These are phyloP conservation scores for Areca catechu DNA, from an alignment of 176 grass and related monocot species.

Conservation along the genomic window DNA sequence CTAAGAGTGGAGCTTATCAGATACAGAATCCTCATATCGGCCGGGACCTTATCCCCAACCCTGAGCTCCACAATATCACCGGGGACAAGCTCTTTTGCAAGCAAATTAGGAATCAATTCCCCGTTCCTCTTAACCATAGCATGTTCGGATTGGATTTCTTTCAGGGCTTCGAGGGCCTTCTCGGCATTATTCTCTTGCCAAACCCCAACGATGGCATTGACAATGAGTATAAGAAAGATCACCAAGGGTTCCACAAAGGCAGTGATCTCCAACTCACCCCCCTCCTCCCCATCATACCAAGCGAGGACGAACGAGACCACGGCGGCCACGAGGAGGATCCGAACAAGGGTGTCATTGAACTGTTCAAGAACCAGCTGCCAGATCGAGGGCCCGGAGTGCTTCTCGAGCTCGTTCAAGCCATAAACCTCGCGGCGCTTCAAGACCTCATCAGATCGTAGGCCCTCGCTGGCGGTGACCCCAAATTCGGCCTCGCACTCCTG, in stretches of 20 bases:
- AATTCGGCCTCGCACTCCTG: constrained; percentile 49
- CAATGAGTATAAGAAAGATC: constrained; percentile 89
- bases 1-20: constrained; percentile 77
- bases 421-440: constrained; percentile 17
- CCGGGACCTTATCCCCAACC: constrained; percentile 82
- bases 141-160: constrained; percentile 84
- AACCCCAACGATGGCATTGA: constrained; percentile 78
- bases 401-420: constrained; percentile 65
- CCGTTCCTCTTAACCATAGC: constrained; percentile 50
- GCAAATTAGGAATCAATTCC: constrained; percentile 35
- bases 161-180: constrained; percentile 67
- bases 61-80: constrained; percentile 71
- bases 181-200: constrained; percentile 98
- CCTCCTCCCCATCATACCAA: constrained; percentile 41
- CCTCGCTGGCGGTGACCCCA: constrained; percentile 2
- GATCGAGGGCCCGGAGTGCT: constrained; percentile 67
- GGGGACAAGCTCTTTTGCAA: constrained; percentile 53
- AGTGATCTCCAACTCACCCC: constrained; percentile 27
- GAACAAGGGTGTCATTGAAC: constrained; percentile 83
- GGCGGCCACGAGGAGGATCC: constrained; percentile 75
- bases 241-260: constrained; percentile 94
- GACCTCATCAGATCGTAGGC: constrained; percentile 37
- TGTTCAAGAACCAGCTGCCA: constrained; percentile 53
- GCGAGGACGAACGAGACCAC: constrained; percentile 87
- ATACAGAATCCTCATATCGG: constrained; percentile 61